A percentile compares a stretch with the other conserved stretches of the same genome.
Conservation (phyloP, 257 asterid species). For the Solanum stenotomum region DNA sequence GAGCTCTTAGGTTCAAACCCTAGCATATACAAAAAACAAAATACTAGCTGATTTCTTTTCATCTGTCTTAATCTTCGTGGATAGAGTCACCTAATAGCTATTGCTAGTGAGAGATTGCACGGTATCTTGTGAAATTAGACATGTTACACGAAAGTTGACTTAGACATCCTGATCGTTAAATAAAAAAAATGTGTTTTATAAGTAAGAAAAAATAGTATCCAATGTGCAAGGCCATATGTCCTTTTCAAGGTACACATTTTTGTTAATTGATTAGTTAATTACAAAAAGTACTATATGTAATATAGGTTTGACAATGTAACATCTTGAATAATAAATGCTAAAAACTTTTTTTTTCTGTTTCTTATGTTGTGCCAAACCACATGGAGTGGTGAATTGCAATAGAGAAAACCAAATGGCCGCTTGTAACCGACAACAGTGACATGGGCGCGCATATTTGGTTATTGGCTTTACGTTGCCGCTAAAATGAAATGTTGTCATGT, state of each 20-base stretch:
- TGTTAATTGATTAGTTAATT: background rate
- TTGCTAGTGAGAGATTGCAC: too few species aligned
- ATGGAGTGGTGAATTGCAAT: slow-evolving; percentile 11
- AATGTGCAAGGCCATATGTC: background rate
- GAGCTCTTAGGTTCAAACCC: background rate
- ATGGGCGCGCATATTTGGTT: slow-evolving; percentile 18
- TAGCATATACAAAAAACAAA: background rate
- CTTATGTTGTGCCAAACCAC: slow-evolving; percentile 12
- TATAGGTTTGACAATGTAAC: background rate
- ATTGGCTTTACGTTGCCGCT: slow-evolving; percentile 57
- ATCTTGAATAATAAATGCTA: background rate
- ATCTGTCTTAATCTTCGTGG: background rate
- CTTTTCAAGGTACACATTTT: slow-evolving; percentile 9
- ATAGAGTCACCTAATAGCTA: too few species aligned
- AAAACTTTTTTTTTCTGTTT: slow-evolving; percentile 1
- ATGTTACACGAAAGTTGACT: background rate
- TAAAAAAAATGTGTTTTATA: background rate
- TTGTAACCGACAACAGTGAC: slow-evolving; percentile 42
- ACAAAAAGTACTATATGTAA: background rate
- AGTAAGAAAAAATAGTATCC: background rate
- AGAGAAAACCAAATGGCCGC: background rate
- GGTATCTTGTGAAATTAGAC: too few species aligned
- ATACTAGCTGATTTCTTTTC: accelerated
- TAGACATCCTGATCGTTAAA: background rate
- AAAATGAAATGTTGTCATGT: background rate